These are phyloP conservation scores for Oryza nivara DNA, from an alignment of 176 grass and related monocot species.

Conservation along the genomic window DNA sequence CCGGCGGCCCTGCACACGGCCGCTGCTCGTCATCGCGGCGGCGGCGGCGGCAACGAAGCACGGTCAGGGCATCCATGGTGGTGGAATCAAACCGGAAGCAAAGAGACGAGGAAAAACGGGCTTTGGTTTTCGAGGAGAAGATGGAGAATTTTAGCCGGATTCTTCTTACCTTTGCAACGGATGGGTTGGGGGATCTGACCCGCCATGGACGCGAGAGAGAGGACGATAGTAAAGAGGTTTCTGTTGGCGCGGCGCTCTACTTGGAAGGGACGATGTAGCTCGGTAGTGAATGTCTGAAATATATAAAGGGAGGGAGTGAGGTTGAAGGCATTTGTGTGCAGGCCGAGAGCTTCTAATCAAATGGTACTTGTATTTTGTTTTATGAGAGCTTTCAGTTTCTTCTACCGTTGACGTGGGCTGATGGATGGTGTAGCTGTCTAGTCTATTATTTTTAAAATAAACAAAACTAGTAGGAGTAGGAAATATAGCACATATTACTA, in stretches of 20 bases:
- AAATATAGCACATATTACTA: too few relatives aligned
- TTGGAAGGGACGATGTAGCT: neutral
- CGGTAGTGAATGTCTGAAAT: neutral
- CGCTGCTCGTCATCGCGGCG: conserved; percentile 42
- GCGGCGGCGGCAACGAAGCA: too few relatives aligned
- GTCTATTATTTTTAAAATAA: too few relatives aligned
- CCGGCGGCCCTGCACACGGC: conserved; percentile 77
- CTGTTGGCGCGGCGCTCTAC: neutral
- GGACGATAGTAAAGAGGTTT: neutral
- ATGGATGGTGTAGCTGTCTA: neutral
- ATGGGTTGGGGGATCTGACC: conserved; percentile 50
- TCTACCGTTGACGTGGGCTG: neutral
- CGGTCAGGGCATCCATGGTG: conserved; percentile 10
- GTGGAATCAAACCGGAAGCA: neutral
- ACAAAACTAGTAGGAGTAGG: too few relatives aligned
- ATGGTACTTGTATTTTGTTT: neutral
- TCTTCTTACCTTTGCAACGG: conserved; percentile 58
- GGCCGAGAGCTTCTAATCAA: neutral
- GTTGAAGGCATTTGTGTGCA: neutral
- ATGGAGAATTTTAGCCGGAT: neutral
- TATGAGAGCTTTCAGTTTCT: neutral
- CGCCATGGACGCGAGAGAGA: conserved; percentile 42
- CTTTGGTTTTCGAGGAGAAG: neutral
- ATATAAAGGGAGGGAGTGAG: neutral
- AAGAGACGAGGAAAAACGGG: neutral